Evolutionary conservation across 2,329 filamentous ascomycete genomes (phyloP), one percentile per base, ranked within the genome.

Genomic region (Sordariomycetes sp.): DNA sequence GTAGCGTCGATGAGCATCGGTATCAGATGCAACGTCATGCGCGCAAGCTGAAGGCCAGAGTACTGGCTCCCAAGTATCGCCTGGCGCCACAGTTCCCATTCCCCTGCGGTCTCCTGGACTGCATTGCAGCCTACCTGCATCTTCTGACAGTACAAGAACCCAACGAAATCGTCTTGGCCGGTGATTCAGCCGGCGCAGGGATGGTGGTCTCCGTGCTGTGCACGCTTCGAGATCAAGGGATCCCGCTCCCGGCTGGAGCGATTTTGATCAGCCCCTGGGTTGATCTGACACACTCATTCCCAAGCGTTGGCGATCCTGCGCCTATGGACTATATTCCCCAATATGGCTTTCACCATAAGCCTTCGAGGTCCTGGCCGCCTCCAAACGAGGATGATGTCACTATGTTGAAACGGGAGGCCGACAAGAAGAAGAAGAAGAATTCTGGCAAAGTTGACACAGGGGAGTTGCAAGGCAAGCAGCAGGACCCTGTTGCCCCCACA

Each of bases 21-120:
- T 96, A 96, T 60, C 90, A 96, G 67, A 79, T 98, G 70, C 92
- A 98, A 58, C 74, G 90, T 32, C 88, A 96, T 68, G 92, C 92
- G 19, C 74, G 92, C 35, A 96, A 96, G 61, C 70, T 98, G 40
- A 87, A 92, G 57, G 90, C 87, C 14, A 73, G 87, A 36, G 82
- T 95, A 7, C 78, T 96, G 55, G 87, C 90, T 17, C 83, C 90
- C 5, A 69, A 78, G 40, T 98, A 96, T 57, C 77, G 92, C 26
- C 69, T 98, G 20, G 76, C 92, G 6, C 92, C 90, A 3, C 88
- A 96, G 53, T 98, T 90, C 39, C 92, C 92, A 0, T 98, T 98
- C 43, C 92, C 92, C 0, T 96, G 92, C 49, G 87, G 85, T 19
- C 60, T 98, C 7, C 80, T 92, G 36, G 92, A 98, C 53, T 94